A percentile compares a stretch with the other conserved stretches of the same genome.
These are phyloP conservation scores for Ogataea dorogensis DNA, from an alignment of 805 yeast genomes.

Conservation along the genomic window DNA sequence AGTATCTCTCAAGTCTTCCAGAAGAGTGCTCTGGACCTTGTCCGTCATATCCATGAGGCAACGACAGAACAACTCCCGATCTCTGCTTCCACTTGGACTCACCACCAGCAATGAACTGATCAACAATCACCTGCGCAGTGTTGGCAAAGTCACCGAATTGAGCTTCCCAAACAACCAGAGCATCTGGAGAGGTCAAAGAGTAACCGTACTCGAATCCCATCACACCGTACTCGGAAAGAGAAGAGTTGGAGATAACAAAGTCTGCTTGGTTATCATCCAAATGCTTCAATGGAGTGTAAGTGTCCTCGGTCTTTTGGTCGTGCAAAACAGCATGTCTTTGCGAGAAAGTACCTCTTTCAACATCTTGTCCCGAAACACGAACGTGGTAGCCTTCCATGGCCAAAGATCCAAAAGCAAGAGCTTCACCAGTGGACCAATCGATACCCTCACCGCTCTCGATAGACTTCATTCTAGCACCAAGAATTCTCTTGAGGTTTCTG, in stretches of 20 bases:
- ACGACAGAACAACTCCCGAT: slow-evolving; percentile 89
- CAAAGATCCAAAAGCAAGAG: slow-evolving; percentile 93
- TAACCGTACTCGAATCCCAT: slow-evolving; percentile 99
- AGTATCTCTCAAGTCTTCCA: slow-evolving; percentile 94
- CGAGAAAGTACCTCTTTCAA: slow-evolving; percentile 99
- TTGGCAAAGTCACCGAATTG: slow-evolving; percentile 99
- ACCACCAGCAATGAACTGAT: slow-evolving; percentile 95
- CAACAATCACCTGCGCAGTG: slow-evolving; percentile 97
- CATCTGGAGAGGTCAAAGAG: slow-evolving; percentile 95
- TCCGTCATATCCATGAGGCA: slow-evolving; percentile 99
- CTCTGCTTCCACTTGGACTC: slow-evolving; percentile 99
- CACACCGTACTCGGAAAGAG: slow-evolving; percentile 97
- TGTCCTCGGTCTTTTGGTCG: slow-evolving; percentile 84
- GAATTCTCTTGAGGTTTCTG: slow-evolving; percentile 92
- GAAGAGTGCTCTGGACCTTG: slow-evolving; percentile 99
- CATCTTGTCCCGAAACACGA: slow-evolving; percentile 98
- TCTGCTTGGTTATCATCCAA: slow-evolving; percentile 79
- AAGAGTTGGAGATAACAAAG: slow-evolving; percentile 88
- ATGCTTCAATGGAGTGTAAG: slow-evolving; percentile 82
- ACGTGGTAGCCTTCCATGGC: slow-evolving; percentile 93
- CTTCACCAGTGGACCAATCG: slow-evolving; percentile 99
- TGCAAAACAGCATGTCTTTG: slow-evolving; percentile 99
- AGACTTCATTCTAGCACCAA: slow-evolving; percentile 82
- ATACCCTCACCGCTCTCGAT: slow-evolving; percentile 84
- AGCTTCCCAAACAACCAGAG: slow-evolving; percentile 98